phyloP scores from a whole-genome alignment of 2,329 filamentous ascomycete genomes.

The Curvularia lunata region DNA sequence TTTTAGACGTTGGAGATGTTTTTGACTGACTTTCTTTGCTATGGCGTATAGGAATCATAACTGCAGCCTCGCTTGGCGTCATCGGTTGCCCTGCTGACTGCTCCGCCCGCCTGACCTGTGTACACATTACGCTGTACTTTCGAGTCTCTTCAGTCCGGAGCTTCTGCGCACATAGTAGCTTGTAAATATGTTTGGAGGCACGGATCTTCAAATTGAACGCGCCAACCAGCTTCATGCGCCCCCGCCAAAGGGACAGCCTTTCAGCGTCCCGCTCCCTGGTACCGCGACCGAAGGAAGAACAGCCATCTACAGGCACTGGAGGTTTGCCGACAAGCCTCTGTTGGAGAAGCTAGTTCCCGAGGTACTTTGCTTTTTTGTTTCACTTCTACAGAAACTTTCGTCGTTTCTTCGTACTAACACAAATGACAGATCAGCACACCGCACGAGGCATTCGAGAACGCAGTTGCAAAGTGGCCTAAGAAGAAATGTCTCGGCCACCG shows the following conservation, averaged over 20 bases:
- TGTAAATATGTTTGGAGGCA: conserved; percentile 39
- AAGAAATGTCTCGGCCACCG: conserved; percentile 79
- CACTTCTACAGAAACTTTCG: background rate
- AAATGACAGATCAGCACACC: conserved; percentile 65
- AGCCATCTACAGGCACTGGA: conserved; percentile 83
- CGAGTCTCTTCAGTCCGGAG: background rate
- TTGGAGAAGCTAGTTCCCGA: conserved; percentile 61
- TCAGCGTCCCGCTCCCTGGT: conserved; percentile 78
- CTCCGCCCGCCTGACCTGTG: background rate
- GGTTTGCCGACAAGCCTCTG: conserved; percentile 70
- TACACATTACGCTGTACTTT: background rate
- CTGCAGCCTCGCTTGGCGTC: background rate
- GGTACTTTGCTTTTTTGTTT: background rate
- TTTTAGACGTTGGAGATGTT: background rate
- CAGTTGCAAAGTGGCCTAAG: conserved; percentile 66
- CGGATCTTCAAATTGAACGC: conserved; percentile 40
- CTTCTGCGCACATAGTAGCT: background rate
- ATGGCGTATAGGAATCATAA: conserved; percentile 8
- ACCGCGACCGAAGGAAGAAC: conserved; percentile 75
- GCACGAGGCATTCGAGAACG: conserved; percentile 80
- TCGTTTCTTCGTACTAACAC: conserved; percentile 2
- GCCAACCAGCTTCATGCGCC: conserved; percentile 61
- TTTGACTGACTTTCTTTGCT: conserved; percentile 10
- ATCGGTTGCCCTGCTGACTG: background rate
- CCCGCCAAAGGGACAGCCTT: conserved; percentile 77